Percentiles rank a stretch among this genome's conserved stretches.
phyloP scores from a whole-genome alignment of 2,329 filamentous ascomycete genomes.

The Ophiostoma ips region DNA sequence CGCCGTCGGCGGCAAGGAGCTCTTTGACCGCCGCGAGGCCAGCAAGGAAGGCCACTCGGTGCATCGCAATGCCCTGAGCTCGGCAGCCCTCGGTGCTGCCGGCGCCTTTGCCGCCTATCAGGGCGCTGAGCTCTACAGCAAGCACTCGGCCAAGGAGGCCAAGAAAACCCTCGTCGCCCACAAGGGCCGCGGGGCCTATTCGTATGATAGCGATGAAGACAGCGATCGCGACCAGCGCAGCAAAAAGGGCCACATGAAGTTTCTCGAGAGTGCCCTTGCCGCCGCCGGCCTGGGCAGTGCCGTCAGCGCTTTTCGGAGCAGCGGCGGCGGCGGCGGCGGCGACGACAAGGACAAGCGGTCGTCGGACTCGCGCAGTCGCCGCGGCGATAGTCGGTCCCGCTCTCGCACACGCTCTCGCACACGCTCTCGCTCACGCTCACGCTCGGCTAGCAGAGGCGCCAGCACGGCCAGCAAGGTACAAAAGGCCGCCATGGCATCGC shows the following conservation, averaged over 20 bases:
- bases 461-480: constrained; percentile 47
- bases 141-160: constrained; percentile 30
- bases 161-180: constrained; percentile 39
- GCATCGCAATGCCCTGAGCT: constrained; percentile 44
- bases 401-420: neutral
- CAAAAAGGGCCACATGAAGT: constrained; percentile 49
- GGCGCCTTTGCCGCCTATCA: constrained; percentile 51
- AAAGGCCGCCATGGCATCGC: constrained; percentile 80
- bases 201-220: constrained; percentile 46
- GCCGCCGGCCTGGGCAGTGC: constrained; percentile 48
- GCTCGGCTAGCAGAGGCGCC: constrained; percentile 32
- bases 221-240: constrained; percentile 41
- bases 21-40: constrained; percentile 49
- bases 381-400: constrained; percentile 18
- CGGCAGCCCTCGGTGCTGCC: constrained; percentile 48
- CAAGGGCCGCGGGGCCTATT: constrained; percentile 35
- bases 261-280: constrained; percentile 47
- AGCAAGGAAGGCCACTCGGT: constrained; percentile 33
- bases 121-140: constrained; percentile 49
- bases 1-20: constrained; percentile 51
- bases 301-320: constrained; percentile 44
- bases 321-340: constrained; percentile 19
- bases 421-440: constrained; percentile 32
- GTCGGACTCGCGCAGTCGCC: constrained; percentile 32
- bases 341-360: constrained; percentile 23